Evolutionary conservation across 768 basidiomycete genomes (phyloP), one percentile per base, ranked within the genome.

Genomic region (Asterophora lycoperdoides): DNA sequence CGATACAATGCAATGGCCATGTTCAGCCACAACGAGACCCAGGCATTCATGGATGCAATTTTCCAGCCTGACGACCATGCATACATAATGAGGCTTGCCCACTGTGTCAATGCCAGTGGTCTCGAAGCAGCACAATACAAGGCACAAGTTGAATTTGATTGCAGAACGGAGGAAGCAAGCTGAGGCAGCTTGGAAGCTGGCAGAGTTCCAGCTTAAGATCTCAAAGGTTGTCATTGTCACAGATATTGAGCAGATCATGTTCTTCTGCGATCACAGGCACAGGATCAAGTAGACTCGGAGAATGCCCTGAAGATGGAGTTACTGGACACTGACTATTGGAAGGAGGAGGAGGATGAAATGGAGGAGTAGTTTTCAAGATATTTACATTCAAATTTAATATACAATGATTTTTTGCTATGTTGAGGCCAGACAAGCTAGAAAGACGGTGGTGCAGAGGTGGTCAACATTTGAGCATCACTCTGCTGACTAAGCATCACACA

Each of bases 21-120:
- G 55, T 68, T 52, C 47, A 26, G 47, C 14, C 44, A 49, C 14
- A 68, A 65, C 30, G 49, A 60, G 15, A 64, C 61, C 8, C 48
- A 51, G 39, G 42, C 39, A n/a, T 66, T 62, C 44, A 63, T 68
- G 41, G 45, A 64, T 14, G 40, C 37, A 1, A 29, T 45, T n/a
- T 46, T 57, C 44, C 4, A 40, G 2, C 20, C 8, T 6, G 9
- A 26, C 23, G 39, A 28, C 15, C 39, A 40, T 8, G 18, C 18
- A 1, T 28, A 28, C 5, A 5, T 40, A 3, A 40, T 40, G 23
- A 3, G 13, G 8, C 9, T 5, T 8, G 39, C 39, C 4, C 39
- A 14, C 8, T 11, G 6, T 4, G 26, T 15, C 18, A 36, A 40
- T 20, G 39, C 39, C 28, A 28, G 39, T 13, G 23, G 23, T 9